Evolutionary conservation across 164 flowering plant species (phyloP).

Genomic region (Liriodendron chinense): DNA sequence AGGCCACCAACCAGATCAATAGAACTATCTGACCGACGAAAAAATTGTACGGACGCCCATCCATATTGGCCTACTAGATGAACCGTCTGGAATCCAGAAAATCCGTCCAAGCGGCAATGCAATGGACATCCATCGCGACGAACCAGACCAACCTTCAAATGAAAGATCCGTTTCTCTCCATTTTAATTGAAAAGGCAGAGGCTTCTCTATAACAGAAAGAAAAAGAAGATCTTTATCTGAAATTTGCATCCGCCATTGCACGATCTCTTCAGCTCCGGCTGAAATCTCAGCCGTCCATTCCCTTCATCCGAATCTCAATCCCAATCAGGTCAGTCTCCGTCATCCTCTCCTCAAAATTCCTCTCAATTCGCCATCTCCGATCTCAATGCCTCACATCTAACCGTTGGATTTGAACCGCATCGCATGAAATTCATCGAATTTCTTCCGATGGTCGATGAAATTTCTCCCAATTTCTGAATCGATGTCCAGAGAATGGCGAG

Average conservation of each 20-base stretch:
- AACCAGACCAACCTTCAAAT: too few species aligned
- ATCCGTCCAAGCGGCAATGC: too few species aligned
- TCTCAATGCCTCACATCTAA: neutral
- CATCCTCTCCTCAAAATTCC: neutral
- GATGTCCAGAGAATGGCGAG: slow-evolving; percentile 51
- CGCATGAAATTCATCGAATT: neutral
- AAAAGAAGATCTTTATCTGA: neutral
- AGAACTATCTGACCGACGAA: neutral
- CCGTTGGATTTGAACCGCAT: neutral
- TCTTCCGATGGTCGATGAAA: neutral
- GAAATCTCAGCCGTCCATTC: slow-evolving; percentile 5
- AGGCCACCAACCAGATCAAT: neutral
- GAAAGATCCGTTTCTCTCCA: neutral
- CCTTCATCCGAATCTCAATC: neutral
- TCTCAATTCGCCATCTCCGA: neutral
- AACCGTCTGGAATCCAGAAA: too few species aligned
- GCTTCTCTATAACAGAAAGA: neutral
- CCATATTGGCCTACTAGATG: too few species aligned
- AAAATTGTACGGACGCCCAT: neutral
- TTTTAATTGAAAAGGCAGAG: neutral
- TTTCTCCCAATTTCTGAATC: neutral
- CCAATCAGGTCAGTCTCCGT: slow-evolving; percentile 4
- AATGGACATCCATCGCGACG: too few species aligned
- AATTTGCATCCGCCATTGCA: neutral
- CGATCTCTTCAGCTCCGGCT: neutral